Evolutionary conservation across 208 protist genomes (phyloP), one percentile per base, ranked within the genome.

Genomic region (Trypanosoma scelopori): DNA sequence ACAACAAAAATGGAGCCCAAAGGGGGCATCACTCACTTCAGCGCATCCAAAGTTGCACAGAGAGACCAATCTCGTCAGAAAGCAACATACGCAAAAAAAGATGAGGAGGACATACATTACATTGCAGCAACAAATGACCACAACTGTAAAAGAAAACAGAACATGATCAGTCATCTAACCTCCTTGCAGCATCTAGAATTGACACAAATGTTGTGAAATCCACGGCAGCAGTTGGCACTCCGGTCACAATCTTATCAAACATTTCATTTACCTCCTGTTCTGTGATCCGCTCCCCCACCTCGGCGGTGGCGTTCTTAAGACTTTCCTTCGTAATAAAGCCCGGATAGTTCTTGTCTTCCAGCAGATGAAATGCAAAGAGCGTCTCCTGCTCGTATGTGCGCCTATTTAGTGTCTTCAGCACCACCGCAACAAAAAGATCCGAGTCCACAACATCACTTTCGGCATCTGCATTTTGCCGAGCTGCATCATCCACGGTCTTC

Each of bases 271-370:
- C 63, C 57, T 92, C 89, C 23, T 79, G 82, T 35, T 94, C 84
- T 18, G 89, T 91, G 43, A 94, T 60, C 22, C 76, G 78, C 60
- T 94, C 85, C 3, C 79, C 84, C 7, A 83, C 78, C 37, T 89
- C 82, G 3, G 55, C 69, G 5, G 89, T 84, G 12, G 76, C 73
- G 0, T 62, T 51, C 48, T 78, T 74, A 5, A 94, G 58, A 61
- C 85, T 92, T 35, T 92, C 82, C 65, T 88, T 87, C 11, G 89
- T 94, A 55, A 94, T 91, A 70, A 88, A 92, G 4, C 89, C 89
- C 0, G 76, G 74, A 66, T 84, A 90, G 25, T 83, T 74, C 49
- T 82, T 78, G 60, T 94, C 89, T 60, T 94, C 81, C 18, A 94
- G 63, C 27, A 94, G 70, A 4, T 70, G 72, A 65, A 94, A 94